These are phyloP conservation scores for Zygosaccharomyces bisporus DNA, from an alignment of 805 yeast species.

Conservation along the genomic window DNA sequence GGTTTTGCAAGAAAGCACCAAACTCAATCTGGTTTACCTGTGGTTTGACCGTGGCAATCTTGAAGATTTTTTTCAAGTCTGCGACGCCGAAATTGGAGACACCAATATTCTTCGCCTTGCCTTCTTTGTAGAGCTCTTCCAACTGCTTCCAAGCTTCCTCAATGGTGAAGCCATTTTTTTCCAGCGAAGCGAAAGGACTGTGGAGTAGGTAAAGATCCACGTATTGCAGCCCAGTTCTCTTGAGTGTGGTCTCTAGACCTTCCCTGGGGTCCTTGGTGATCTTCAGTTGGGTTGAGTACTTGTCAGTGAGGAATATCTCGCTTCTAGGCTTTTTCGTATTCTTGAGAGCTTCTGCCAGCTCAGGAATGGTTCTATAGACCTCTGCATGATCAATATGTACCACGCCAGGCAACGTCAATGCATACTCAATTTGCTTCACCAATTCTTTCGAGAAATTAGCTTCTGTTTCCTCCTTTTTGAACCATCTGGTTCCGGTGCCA, in stretches of 20 bases:
- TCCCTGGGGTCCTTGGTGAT: constrained; percentile 40
- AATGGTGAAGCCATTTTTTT: constrained; percentile 39
- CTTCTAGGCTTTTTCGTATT: constrained; percentile 44
- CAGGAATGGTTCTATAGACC: constrained; percentile 50
- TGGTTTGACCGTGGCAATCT: constrained; percentile 43
- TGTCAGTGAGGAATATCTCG: constrained; percentile 53
- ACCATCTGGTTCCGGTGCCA: constrained; percentile 62
- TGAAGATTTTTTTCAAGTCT: constrained; percentile 43
- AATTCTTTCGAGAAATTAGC: constrained; percentile 32
- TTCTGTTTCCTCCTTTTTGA: constrained; percentile 29
- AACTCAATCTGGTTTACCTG: constrained; percentile 62
- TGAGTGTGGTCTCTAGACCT: constrained; percentile 40
- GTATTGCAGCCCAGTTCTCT: constrained; percentile 41
- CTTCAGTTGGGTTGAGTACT: constrained; percentile 36
- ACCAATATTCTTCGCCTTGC: constrained; percentile 54
- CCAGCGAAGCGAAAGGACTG: constrained; percentile 38
- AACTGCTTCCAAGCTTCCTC: constrained; percentile 51
- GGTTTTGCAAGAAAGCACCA: constrained; percentile 67
- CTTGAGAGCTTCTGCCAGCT: constrained; percentile 47
- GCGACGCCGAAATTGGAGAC: constrained; percentile 56
- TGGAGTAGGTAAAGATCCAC: constrained; percentile 54
- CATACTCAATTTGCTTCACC: constrained; percentile 34
- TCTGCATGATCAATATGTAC: constrained; percentile 60
- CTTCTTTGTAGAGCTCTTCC: constrained; percentile 49
- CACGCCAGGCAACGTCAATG: constrained; percentile 44